Conservation (phyloP, 495 filamentous ascomycete genomes). For the Penicillium arizonense region DNA sequence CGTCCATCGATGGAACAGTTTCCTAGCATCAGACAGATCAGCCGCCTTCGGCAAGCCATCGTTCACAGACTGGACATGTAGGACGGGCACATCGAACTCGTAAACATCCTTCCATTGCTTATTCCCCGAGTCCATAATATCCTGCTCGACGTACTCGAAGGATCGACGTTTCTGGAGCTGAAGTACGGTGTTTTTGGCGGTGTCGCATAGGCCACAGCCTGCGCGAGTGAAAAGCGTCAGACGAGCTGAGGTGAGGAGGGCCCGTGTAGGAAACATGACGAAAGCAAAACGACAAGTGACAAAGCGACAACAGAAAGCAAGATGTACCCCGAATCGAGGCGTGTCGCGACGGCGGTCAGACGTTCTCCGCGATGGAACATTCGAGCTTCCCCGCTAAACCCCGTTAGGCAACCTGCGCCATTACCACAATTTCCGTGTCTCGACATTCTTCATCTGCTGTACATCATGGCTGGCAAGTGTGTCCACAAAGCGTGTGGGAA, state of each 20-base stretch:
- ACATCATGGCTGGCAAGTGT: slow-evolving; percentile 81
- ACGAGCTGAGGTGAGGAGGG: slow-evolving; percentile 55
- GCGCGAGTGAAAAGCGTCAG: slow-evolving; percentile 82
- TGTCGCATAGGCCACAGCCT: slow-evolving; percentile 76
- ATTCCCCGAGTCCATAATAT: slow-evolving; percentile 67
- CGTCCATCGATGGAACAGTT: slow-evolving; percentile 83
- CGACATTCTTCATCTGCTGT: slow-evolving; percentile 1
- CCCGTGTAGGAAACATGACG: slow-evolving; percentile 36
- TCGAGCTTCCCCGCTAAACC: slow-evolving; percentile 47
- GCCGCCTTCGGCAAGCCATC: slow-evolving; percentile 26
- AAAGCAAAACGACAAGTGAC: background rate
- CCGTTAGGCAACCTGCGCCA: slow-evolving; percentile 23
- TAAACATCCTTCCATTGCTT: slow-evolving; percentile 77
- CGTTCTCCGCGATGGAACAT: slow-evolving; percentile 40
- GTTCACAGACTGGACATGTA: slow-evolving; percentile 58
- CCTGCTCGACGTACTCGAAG: slow-evolving; percentile 75
- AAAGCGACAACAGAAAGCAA: background rate
- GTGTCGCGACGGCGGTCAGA: slow-evolving; percentile 14
- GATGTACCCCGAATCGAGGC: background rate
- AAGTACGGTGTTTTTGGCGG: slow-evolving; percentile 69
- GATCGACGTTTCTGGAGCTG: slow-evolving; percentile 64
- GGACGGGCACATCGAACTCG: slow-evolving; percentile 88
- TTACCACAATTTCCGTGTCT: slow-evolving; percentile 3
- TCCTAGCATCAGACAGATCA: slow-evolving; percentile 55
- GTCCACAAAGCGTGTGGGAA: slow-evolving; percentile 96